Evolutionary conservation across 169 alveolate genomes (phyloP).

Genomic region (Babesia caballi): DNA sequence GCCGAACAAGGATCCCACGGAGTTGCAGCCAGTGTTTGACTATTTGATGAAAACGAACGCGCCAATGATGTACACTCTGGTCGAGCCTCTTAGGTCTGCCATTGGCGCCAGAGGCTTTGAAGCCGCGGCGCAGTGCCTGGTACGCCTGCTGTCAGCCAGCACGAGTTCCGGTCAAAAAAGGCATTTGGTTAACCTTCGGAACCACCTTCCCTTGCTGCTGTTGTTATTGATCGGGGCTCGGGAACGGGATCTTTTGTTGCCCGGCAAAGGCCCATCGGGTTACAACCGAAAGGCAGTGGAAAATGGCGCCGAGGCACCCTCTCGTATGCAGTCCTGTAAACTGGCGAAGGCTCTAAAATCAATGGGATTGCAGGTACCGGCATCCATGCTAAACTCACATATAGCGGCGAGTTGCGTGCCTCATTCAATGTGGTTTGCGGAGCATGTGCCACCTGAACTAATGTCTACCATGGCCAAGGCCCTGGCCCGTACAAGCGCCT

Average conservation of each 20-base stretch:
- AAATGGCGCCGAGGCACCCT: not conserved
- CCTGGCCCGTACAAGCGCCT: not conserved
- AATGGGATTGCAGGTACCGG: not conserved
- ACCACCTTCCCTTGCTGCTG: not conserved
- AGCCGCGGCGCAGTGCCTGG: not conserved
- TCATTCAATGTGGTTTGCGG: not conserved
- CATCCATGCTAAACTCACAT: not conserved
- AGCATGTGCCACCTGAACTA: not conserved
- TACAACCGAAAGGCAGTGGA: not conserved
- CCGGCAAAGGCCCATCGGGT: not conserved
- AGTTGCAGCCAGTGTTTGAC: not conserved
- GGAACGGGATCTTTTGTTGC: not conserved
- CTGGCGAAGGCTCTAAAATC: not conserved
- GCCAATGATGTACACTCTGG: not conserved
- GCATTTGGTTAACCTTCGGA: not conserved
- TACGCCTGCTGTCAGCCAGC: not conserved
- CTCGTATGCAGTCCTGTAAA: not conserved
- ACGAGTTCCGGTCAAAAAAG: not conserved
- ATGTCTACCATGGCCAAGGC: conserved; percentile 14
- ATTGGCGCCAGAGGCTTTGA: not conserved
- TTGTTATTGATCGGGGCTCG: not conserved
- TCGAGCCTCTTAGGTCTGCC: not conserved
- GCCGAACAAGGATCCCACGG: not conserved
- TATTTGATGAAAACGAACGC: not conserved
- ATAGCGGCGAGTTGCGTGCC: not conserved